Base-by-base conservation (phyloP, 805 yeast species). In the Yamadazyma takamatsuzukensis region DNA sequence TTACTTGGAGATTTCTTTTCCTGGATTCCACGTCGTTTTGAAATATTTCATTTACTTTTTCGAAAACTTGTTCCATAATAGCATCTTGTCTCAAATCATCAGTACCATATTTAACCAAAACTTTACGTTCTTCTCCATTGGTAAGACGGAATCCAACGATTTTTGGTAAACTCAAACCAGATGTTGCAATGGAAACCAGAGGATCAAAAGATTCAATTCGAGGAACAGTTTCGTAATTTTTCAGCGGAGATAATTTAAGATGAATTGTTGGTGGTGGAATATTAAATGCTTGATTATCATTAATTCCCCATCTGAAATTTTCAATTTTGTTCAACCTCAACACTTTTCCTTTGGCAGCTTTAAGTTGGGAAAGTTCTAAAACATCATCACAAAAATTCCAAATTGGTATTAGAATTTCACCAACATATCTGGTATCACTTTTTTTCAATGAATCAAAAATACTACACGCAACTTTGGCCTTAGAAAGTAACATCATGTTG, bases 1-100 rank as follows among this genome's bases (percentile, higher is more conserved):
- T 61, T 1, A 93, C 73, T 3, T 72, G 64, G 36, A 90, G 60
- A 2, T 64, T 56, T n/a, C 89, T 55, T 31, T 61, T 68, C 16
- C 78, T 54, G 0, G 90, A 68, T 19, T 73, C 74, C 32, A 68
- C 68, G 48, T 84, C 78, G 15, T 61, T 61, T 8, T 45, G 54
- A 34, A 90, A 68, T 22, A 87, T 72, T 10, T 65, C 57, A 49
- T 89, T 88, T 11, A 88, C 96, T 48, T 88, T 85, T 14, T 73
- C 82, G 55, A 94, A 93, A 1, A 90, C 97, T 53, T 93, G 97
- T 54, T 90, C 94, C 98, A 93, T 94, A 36, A 93, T 86, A 0
- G 95, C 84, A 59, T 93, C 99, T 58, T 94, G 98, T 32, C 97
- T 65, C 32, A 93, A 62, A 58, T 93, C 98, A 59, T 93, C 98